phyloP scores from a whole-genome alignment of 768 basidiomycete species.

The Lactarius hengduanensis region DNA sequence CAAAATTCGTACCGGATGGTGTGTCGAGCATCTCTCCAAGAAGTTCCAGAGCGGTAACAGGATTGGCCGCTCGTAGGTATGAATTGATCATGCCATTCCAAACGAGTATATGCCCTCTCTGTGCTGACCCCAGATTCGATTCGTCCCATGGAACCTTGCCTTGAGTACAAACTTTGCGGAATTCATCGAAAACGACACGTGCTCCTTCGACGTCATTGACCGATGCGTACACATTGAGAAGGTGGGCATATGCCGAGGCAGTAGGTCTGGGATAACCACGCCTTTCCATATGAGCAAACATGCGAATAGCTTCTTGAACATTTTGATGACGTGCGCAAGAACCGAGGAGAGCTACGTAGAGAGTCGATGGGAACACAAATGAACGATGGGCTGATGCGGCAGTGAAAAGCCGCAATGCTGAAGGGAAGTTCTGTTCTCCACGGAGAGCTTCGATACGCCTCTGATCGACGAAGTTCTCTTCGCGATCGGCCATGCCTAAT shows the following conservation, averaged over 20 bases:
- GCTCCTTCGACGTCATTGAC: slow-evolving; percentile 49
- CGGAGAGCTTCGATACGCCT: slow-evolving; percentile 45
- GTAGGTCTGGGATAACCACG: slow-evolving; percentile 37
- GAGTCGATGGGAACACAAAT: slow-evolving; percentile 37
- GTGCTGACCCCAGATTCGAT: slow-evolving; percentile 26
- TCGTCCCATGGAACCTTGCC: slow-evolving; percentile 40
- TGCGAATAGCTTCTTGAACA: slow-evolving; percentile 56
- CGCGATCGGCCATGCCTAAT: slow-evolving; percentile 36
- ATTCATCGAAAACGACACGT: slow-evolving; percentile 64
- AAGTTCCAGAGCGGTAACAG: slow-evolving; percentile 61
- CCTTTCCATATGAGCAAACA: slow-evolving; percentile 63
- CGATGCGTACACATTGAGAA: slow-evolving; percentile 59
- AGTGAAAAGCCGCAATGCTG: slow-evolving; percentile 73
- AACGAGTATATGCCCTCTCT: slow-evolving; percentile 44
- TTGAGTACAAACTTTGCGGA: slow-evolving; percentile 41
- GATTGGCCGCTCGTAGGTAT: slow-evolving; percentile 62
- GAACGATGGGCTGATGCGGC: slow-evolving; percentile 45
- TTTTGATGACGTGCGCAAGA: slow-evolving; percentile 58
- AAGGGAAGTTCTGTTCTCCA: slow-evolving; percentile 66
- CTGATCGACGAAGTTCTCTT: slow-evolving; percentile 36
- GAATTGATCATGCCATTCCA: slow-evolving; percentile 79
- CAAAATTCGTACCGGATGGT: slow-evolving; percentile 35
- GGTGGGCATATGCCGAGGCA: slow-evolving; percentile 46
- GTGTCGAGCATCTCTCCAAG: slow-evolving; percentile 70
- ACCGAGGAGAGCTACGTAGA: slow-evolving; percentile 58